A percentile compares a stretch with the other conserved stretches of the same genome.
Conservation (phyloP, 768 basidiomycete genomes). For the Mycena metata region DNA sequence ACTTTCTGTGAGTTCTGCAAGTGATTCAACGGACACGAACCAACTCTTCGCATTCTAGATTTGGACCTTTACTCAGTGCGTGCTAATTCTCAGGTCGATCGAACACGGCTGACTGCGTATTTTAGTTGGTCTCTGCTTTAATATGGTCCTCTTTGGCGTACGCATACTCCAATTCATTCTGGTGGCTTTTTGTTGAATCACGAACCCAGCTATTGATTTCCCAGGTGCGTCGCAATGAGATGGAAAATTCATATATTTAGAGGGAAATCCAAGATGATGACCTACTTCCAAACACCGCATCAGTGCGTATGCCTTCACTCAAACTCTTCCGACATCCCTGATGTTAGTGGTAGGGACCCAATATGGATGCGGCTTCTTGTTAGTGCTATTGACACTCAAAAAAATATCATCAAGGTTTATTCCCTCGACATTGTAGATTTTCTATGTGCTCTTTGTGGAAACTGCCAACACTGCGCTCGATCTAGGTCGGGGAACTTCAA, state of each 20-base stretch:
- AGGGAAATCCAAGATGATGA: neutral
- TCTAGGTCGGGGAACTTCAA: too few relatives aligned
- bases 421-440: too few relatives aligned
- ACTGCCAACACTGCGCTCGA: too few relatives aligned
- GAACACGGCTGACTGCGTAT: neutral
- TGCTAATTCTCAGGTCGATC: too few relatives aligned
- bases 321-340: too few relatives aligned
- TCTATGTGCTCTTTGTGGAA: too few relatives aligned
- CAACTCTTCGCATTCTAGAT: neutral
- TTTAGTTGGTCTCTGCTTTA: neutral
- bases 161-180: neutral
- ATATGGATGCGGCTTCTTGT: too few relatives aligned
- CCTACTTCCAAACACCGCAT: constrained; percentile 1
- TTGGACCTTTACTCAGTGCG: neutral
- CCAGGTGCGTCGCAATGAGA: neutral
- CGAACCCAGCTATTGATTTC: neutral
- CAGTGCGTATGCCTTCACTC: neutral
- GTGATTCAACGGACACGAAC: neutral
- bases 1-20: neutral
- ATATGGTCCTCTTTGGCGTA: constrained; percentile 1
- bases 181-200: neutral
- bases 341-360: too few relatives aligned
- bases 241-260: neutral
- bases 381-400: too few relatives aligned
- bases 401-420: too few relatives aligned